A percentile compares a stretch with the other conserved stretches of the same genome.
phyloP scores from a whole-genome alignment of 2,329 filamentous ascomycete genomes.

The Camillea tinctor region DNA sequence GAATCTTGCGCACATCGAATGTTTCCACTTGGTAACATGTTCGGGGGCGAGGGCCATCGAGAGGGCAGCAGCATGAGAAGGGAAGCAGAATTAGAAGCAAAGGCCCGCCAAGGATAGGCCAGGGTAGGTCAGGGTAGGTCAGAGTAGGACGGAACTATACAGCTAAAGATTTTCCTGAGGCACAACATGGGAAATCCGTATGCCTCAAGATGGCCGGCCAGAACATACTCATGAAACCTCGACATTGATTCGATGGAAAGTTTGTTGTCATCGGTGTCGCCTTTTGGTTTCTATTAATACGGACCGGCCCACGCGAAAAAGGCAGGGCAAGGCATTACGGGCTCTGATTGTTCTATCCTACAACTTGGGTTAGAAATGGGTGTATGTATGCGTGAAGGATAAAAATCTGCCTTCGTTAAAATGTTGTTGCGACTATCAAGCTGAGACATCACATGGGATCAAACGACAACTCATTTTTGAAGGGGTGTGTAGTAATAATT shows the following conservation, averaged over 20 bases:
- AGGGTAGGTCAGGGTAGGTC: slow-evolving; percentile 19
- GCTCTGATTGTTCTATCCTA: neutral
- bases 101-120: slow-evolving; percentile 8
- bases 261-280: slow-evolving; percentile 14
- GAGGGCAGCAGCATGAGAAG: slow-evolving; percentile 2
- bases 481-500: too few species aligned
- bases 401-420: neutral
- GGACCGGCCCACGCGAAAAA: slow-evolving; percentile 10
- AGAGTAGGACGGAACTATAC: slow-evolving; percentile 19
- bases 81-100: too few species aligned
- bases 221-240: neutral
- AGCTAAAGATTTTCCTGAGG: slow-evolving; percentile 4
- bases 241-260: neutral
- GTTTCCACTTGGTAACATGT: slow-evolving; percentile 23
- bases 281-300: slow-evolving; percentile 19
- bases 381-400: neutral
- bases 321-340: slow-evolving; percentile 11
- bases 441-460: neutral
- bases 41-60: slow-evolving; percentile 11
- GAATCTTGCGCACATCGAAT: slow-evolving; percentile 11
- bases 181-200: neutral
- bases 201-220: neutral
- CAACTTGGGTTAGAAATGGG: too few species aligned
- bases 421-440: neutral
- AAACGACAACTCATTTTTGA: neutral